Base-by-base conservation (phyloP, 1,139 yeast genomes). In the Lodderomyces orthopsilosis region DNA sequence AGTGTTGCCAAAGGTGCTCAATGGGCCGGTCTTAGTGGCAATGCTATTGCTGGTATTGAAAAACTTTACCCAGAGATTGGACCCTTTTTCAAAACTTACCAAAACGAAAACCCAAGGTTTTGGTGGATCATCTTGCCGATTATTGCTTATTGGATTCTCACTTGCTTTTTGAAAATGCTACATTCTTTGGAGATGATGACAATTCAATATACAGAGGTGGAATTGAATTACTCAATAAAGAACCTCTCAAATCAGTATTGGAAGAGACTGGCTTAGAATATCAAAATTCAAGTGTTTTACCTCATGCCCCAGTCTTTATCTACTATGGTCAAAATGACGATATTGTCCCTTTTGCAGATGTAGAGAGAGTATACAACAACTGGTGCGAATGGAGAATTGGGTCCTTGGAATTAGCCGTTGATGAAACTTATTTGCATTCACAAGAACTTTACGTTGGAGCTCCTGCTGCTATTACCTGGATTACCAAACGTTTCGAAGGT, bases 311-410 rank as follows among this genome's bases (percentile, higher is more conserved):
- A 1, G 38, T 68, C 1, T 66, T 67, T 40, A 51, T 66, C 10
- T 67, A 59, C 51, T 73, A 68, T 43, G 68, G 68, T 1, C 41
- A 44, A 27, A 41, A 55, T 3, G 74, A 68, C 45, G 51, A 48
- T 6, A 53, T 68, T 41, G 63, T 65, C 21, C 70, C 71, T 1
- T 56, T 52, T 34, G 43, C 40, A 17, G 57, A 56, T 36, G 55
- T 62, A 1, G 51, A 51, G 33, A 50, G 61, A 44, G 58, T 56
- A 2, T 66, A 60, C 45, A 52, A 62, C n/a, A 50, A 45, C 23
- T 67, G 70, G 66, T 67, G 72, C 51, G 54, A 49, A 2, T 51
- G 57, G 50, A 69, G 66, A 2, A 60, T 63, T 23, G 41, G 46
- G 7, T 64, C 69, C 0, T 48, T 65, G 15, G 71, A 65, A 45